A percentile compares a stretch with the other conserved stretches of the same genome.
These are phyloP conservation scores for Ascochyta fabae DNA, from an alignment of 2,329 filamentous ascomycete genomes.

Conservation along the genomic window DNA sequence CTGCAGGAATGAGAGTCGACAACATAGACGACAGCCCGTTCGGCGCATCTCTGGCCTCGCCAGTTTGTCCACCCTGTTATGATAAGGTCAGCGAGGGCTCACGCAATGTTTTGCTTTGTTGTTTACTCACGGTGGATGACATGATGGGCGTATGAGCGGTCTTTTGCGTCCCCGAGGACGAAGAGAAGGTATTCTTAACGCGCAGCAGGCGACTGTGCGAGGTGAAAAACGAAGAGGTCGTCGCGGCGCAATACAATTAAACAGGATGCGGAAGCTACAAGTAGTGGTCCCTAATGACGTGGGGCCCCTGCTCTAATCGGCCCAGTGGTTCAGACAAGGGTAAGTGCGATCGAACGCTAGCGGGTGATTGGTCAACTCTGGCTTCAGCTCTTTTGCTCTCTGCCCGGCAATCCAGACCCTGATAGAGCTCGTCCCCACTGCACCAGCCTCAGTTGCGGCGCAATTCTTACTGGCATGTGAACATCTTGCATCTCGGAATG, in stretches of 20 bases:
- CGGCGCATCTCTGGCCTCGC: constrained; percentile 39
- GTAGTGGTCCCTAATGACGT: constrained; percentile 26
- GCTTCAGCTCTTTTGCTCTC: constrained; percentile 9
- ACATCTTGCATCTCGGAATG: constrained; percentile 17
- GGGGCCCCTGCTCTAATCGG: constrained; percentile 25
- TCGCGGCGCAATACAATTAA: constrained; percentile 24
- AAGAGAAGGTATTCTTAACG: constrained; percentile 2
- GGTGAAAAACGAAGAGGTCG: constrained; percentile 16
- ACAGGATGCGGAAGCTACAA: constrained; percentile 29
- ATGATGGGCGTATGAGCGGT: constrained; percentile 25
- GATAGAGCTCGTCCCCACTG: constrained; percentile 3
- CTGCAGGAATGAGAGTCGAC: constrained; percentile 43
- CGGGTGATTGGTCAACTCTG: constrained; percentile 8
- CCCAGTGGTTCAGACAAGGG: constrained; percentile 16
- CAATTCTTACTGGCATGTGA: constrained; percentile 8
- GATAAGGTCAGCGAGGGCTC: constrained; percentile 2
- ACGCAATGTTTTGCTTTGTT: neutral
- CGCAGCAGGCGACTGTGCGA: constrained; percentile 12
- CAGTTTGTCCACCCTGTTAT: constrained; percentile 31
- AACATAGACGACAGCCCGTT: constrained; percentile 56
- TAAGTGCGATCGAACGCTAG: constrained; percentile 10
- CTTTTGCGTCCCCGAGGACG: constrained; percentile 14
- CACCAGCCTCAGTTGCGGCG: constrained; percentile 24
- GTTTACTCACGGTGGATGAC: constrained; percentile 31
- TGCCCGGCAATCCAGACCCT: constrained; percentile 20